Base-by-base conservation (phyloP, 1,139 yeast genomes). In the Blastobotrys serpentis region DNA sequence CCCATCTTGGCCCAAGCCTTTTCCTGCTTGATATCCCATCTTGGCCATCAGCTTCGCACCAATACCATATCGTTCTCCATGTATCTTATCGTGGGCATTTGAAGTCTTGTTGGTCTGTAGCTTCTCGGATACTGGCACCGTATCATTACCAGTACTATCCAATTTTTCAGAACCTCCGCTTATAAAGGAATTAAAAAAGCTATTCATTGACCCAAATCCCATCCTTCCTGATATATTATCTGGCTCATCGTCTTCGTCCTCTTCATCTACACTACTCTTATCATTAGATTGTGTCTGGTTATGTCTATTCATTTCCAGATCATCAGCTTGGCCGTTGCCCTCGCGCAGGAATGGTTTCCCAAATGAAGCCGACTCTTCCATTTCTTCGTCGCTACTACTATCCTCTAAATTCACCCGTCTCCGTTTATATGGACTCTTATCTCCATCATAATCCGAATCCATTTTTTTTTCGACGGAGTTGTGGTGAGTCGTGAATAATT, bases 11-110 rank as follows among this genome's bases (percentile, higher is more conserved):
- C 98, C 98, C 18, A 92, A 74, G 0, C 98, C 98, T 55, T 77
- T 73, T 0, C 98, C 98, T 39, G 78, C 78, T 13, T 75, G 74
- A 64, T 88, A 90, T 0, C 98, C 98, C 98, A 92, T 90, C 57
- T 81, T 77, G 60, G 81, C 74, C 72, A 92, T 66, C 46, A 92
- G 70, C 47, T 77, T 70, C 1, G 96, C 96, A 30, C 98, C 98
- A 41, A 88, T 79, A 7, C 98, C 98, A 60, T 89, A 90, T 19
- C 46, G 49, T n/a, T 58, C 36, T 16, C 42, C 36, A 13, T 46
- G 53, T n/a, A 43, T 42, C 18, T 32, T 21, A n/a, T 41, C 41
- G n/a, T 44, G 42, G 21, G 41, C 13, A 13, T 21, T 19, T 13
- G n/a, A 10, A 11, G 16, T 3, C 23, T 17, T 37, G n/a, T 37